A percentile compares a stretch with the other conserved stretches of the same genome.
phyloP scores from a whole-genome alignment of 306 rosid genomes.

The Phaseolus lunatus region DNA sequence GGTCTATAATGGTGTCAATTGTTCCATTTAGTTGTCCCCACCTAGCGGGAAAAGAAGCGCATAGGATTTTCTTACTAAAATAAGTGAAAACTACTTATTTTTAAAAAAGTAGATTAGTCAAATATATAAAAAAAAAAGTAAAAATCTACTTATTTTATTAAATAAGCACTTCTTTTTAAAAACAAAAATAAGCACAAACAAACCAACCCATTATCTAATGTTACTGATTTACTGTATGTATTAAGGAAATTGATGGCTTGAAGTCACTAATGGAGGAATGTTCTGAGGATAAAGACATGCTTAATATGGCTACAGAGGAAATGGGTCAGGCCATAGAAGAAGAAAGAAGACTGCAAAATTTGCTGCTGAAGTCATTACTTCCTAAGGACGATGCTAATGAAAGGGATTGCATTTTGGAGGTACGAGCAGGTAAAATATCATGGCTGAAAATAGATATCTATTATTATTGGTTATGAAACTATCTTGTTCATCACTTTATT shows the following conservation, averaged over 20 bases:
- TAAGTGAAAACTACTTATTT: too few species aligned
- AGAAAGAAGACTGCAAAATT: constrained; percentile 67
- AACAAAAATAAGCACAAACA: too few species aligned
- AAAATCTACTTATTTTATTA: too few species aligned
- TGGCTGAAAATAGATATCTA: constrained; percentile 38
- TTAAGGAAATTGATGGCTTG: constrained; percentile 79
- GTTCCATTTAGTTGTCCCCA: background rate
- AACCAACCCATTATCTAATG: constrained; percentile 10
- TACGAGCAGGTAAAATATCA: constrained; percentile 80
- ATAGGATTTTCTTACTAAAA: too few species aligned
- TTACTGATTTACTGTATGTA: constrained; percentile 14
- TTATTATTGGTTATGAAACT: constrained; percentile 15
- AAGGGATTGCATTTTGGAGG: constrained; percentile 95
- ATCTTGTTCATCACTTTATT: constrained; percentile 28
- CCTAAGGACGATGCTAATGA: constrained; percentile 96
- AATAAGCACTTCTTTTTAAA: too few species aligned
- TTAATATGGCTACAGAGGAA: constrained; percentile 78
- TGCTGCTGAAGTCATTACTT: constrained; percentile 78
- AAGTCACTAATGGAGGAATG: constrained; percentile 71
- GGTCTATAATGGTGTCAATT: background rate
- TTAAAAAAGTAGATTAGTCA: too few species aligned
- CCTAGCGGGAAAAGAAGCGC: background rate
- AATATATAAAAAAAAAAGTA: too few species aligned
- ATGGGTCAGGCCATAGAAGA: constrained; percentile 63
- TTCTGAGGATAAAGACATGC: constrained; percentile 85